These are phyloP conservation scores for Populus tomentosa DNA, from an alignment of 441 rosid genomes.

Conservation along the genomic window DNA sequence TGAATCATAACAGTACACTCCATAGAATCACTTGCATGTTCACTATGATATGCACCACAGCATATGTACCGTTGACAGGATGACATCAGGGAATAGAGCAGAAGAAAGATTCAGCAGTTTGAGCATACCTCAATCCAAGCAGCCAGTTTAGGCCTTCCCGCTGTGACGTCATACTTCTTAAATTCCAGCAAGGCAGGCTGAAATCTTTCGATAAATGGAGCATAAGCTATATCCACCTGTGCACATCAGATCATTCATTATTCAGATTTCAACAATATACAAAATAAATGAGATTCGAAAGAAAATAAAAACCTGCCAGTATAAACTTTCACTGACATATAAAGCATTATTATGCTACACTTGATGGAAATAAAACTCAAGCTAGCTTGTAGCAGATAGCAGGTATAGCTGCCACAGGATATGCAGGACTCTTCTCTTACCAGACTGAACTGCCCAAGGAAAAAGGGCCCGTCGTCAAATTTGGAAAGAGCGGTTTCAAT, in stretches of 20 bases:
- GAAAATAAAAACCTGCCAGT: neutral
- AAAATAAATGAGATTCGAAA: neutral
- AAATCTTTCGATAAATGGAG: slow-evolving; percentile 68
- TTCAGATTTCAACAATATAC: neutral
- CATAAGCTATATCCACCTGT: slow-evolving; percentile 73
- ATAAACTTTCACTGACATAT: neutral
- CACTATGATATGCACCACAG: neutral
- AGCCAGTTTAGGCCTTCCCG: slow-evolving; percentile 61
- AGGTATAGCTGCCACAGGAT: neutral
- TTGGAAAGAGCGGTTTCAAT: slow-evolving; percentile 63
- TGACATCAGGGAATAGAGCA: neutral
- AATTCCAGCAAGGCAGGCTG: slow-evolving; percentile 45
- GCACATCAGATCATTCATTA: neutral
- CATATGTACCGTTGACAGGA: neutral
- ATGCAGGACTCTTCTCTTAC: slow-evolving; percentile 21
- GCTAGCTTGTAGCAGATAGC: neutral
- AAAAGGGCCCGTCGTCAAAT: slow-evolving; percentile 62
- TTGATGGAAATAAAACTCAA: neutral
- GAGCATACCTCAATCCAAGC: slow-evolving; percentile 67
- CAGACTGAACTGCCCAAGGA: slow-evolving; percentile 70
- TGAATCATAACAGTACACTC: neutral
- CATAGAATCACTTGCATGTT: neutral
- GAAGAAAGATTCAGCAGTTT: neutral
- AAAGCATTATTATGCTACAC: neutral
- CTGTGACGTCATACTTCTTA: slow-evolving; percentile 50